A percentile compares a stretch with the other conserved stretches of the same genome.
Conservation (phyloP, 495 filamentous ascomycete species). For the Daldinia grandis region DNA sequence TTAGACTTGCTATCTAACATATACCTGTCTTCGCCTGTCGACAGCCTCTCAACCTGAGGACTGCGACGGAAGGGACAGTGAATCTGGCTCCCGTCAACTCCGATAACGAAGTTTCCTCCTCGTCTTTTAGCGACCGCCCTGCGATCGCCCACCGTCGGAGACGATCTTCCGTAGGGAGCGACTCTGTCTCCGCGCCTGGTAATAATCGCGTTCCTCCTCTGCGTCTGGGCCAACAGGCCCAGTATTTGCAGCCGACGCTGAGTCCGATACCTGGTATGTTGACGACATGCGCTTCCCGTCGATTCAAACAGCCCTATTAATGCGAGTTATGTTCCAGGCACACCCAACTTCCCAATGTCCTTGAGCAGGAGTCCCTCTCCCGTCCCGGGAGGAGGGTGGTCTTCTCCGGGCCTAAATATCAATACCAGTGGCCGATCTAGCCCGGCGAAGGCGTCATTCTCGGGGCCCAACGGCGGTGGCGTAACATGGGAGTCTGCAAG, state of each 20-base stretch:
- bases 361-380: constrained; percentile 86
- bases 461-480: constrained; percentile 60
- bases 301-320: constrained; percentile 20
- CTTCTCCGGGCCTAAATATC: constrained; percentile 79
- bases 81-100: constrained; percentile 53
- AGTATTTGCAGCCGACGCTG: constrained; percentile 46
- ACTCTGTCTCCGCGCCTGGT: constrained; percentile 44
- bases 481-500: constrained; percentile 88
- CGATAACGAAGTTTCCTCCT: constrained; percentile 49
- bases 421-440: constrained; percentile 72
- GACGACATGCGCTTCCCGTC: constrained; percentile 18
- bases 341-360: constrained; percentile 70
- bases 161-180: constrained; percentile 47
- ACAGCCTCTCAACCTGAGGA: constrained; percentile 36
- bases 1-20: constrained; percentile 20
- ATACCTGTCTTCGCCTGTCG: constrained; percentile 28
- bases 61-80: constrained; percentile 29
- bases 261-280: constrained; percentile 56
- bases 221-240: constrained; percentile 52
- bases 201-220: constrained; percentile 43
- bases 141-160: constrained; percentile 52
- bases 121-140: constrained; percentile 55
- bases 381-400: constrained; percentile 82
- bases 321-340: constrained; percentile 46
- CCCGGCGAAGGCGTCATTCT: constrained; percentile 59